phyloP scores from a whole-genome alignment of 768 basidiomycete genomes.

The Calocybe indica region DNA sequence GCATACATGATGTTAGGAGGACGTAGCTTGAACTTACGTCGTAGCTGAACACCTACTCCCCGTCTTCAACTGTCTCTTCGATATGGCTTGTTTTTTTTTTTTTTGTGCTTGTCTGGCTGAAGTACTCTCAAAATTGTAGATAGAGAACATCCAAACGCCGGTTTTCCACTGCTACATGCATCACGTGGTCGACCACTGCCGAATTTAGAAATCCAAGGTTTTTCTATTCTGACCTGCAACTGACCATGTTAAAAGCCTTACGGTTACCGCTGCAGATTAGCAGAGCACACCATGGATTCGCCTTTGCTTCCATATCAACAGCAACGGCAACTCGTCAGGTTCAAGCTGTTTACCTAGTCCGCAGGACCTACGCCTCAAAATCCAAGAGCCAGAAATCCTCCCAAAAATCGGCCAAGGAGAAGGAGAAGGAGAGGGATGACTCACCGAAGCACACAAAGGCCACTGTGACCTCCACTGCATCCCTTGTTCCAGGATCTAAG shows the following conservation, averaged over 20 bases:
- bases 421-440: constrained; percentile 18
- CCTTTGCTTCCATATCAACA: neutral
- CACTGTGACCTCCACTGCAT: constrained; percentile 41
- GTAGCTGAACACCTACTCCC: too few relatives aligned
- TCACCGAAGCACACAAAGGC: too few relatives aligned
- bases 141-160: too few relatives aligned
- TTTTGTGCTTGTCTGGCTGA: too few relatives aligned
- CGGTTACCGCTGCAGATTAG: neutral
- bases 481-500: constrained; percentile 64
- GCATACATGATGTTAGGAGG: too few relatives aligned
- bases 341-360: neutral
- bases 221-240: neutral
- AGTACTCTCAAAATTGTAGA: too few relatives aligned
- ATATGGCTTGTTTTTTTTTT: too few relatives aligned
- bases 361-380: constrained; percentile 15
- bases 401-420: too few relatives aligned
- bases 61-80: too few relatives aligned
- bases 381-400: neutral
- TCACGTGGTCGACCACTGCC: too few relatives aligned
- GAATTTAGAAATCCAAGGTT: neutral
- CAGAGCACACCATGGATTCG: neutral
- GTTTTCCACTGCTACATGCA: too few relatives aligned
- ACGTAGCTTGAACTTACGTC: too few relatives aligned
- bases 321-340: neutral
- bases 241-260: neutral